phyloP scores from a whole-genome alignment of 2,329 filamentous ascomycete species.

The Epichloe typhina region DNA sequence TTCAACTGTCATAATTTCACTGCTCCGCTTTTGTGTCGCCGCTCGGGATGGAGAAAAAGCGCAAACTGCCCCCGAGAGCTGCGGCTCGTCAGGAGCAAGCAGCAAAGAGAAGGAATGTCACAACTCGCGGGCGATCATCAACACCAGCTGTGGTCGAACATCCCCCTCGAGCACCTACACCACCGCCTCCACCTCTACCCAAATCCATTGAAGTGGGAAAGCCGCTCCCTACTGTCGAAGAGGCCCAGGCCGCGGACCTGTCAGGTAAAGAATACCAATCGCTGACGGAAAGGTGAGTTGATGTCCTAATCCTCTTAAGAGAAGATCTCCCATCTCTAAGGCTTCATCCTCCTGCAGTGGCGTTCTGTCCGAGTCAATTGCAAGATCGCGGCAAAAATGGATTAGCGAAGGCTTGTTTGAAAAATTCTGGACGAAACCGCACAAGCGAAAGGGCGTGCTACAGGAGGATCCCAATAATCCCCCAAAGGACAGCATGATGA shows the following conservation, averaged over 20 bases:
- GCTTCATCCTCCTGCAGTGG: constrained; percentile 37
- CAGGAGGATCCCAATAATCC: constrained; percentile 54
- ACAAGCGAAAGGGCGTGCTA: constrained; percentile 51
- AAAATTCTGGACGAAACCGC: constrained; percentile 64
- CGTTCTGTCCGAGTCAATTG: constrained; percentile 59
- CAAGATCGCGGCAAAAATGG: constrained; percentile 62
- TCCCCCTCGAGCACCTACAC: constrained; percentile 21
- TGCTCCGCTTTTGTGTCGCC: background rate
- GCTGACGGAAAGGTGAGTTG: constrained; percentile 52
- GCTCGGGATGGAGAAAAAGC: constrained; percentile 46
- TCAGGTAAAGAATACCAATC: constrained; percentile 56
- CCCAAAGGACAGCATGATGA: constrained; percentile 57
- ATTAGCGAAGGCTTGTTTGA: constrained; percentile 60
- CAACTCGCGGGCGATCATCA: constrained; percentile 38
- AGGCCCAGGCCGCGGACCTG: constrained; percentile 51
- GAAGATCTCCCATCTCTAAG: background rate
- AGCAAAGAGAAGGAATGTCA: constrained; percentile 46
- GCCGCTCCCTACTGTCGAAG: constrained; percentile 57
- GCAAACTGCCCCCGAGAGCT: constrained; percentile 51
- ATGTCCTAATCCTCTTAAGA: background rate
- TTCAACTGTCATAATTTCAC: background rate
- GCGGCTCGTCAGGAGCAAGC: constrained; percentile 46
- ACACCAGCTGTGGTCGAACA: constrained; percentile 27
- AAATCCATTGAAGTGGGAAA: constrained; percentile 50
- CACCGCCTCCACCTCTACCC: constrained; percentile 36